Percentiles rank a stretch among this genome's conserved stretches.
Conservation (phyloP, 345 rosid genomes). For the Cardamine occulta region DNA sequence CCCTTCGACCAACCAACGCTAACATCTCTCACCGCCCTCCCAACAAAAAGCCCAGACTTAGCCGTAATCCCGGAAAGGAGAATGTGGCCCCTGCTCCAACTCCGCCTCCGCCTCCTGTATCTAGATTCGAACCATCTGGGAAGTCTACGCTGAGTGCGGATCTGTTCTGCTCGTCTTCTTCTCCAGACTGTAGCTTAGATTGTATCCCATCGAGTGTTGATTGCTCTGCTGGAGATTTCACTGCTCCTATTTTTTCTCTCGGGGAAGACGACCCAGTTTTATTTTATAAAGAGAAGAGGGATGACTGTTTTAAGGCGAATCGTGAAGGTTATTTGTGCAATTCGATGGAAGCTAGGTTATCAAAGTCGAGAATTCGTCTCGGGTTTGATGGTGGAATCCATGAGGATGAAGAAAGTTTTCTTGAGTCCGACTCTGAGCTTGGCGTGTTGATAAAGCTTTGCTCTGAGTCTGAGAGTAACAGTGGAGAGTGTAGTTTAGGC, state of each 20-base stretch:
- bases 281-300: slow-evolving; percentile 7
- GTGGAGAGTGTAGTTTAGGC: slow-evolving; percentile 34
- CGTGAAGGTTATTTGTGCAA: slow-evolving; percentile 54
- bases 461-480: slow-evolving; percentile 40
- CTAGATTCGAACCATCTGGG: background rate
- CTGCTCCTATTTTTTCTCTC: slow-evolving; percentile 5
- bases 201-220: slow-evolving; percentile 68
- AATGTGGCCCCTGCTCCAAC: slow-evolving; percentile 39
- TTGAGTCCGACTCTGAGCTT: slow-evolving; percentile 53
- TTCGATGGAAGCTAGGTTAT: slow-evolving; percentile 67
- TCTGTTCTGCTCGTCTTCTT: slow-evolving; percentile 31
- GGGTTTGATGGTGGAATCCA: slow-evolving; percentile 24
- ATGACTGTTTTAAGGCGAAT: slow-evolving; percentile 42
- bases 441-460: slow-evolving; percentile 69
- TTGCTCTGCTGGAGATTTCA: slow-evolving; percentile 32
- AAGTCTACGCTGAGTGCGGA: background rate
- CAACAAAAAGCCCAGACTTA: slow-evolving; percentile 46
- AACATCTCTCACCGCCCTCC: slow-evolving; percentile 43
- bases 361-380: slow-evolving; percentile 39
- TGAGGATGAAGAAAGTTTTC: slow-evolving; percentile 38
- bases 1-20: slow-evolving; percentile 44
- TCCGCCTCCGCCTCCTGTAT: slow-evolving; percentile 14
- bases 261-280: background rate
- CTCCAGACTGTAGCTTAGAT: slow-evolving; percentile 62
- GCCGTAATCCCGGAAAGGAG: slow-evolving; percentile 53